phyloP scores from a whole-genome alignment of 208 protist species.

The Acanthamoeba lenticulata region DNA sequence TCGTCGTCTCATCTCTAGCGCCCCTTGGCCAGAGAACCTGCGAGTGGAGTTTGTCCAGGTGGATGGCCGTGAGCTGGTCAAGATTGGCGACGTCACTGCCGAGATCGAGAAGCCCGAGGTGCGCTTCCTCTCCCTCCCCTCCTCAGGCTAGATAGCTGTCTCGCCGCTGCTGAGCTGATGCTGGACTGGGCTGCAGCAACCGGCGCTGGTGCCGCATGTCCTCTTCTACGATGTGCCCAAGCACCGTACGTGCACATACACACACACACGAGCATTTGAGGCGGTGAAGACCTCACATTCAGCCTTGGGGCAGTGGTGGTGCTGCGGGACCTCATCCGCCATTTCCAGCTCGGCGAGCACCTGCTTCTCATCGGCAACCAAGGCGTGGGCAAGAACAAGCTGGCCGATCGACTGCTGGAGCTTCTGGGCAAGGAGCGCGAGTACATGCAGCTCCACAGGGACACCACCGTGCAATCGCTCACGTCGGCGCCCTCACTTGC shows the following conservation, averaged over 20 bases:
- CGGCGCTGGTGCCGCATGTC: slow-evolving; percentile 91
- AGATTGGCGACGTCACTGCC: slow-evolving; percentile 24
- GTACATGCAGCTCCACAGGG: slow-evolving; percentile 96
- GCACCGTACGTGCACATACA: slow-evolving; percentile 80
- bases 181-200: slow-evolving; percentile 73
- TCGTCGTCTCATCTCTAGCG: background rate
- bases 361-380: slow-evolving; percentile 96
- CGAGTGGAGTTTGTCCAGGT: background rate
- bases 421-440: slow-evolving; percentile 91
- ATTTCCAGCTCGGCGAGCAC: slow-evolving; percentile 85
- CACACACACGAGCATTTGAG: background rate
- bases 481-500: slow-evolving; percentile 92
- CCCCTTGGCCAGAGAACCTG: background rate
- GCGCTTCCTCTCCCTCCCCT: background rate
- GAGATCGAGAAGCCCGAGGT: slow-evolving; percentile 57
- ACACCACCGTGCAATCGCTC: slow-evolving; percentile 92
- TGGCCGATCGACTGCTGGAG: slow-evolving; percentile 92
- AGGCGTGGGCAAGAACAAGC: slow-evolving; percentile 96
- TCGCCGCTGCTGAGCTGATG: background rate
- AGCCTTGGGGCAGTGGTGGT: slow-evolving; percentile 81
- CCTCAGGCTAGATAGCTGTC: background rate
- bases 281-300: background rate
- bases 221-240: slow-evolving; percentile 92
- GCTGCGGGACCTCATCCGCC: slow-evolving; percentile 91
- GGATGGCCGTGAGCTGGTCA: background rate